Conservation (phyloP, 2,329 filamentous ascomycete genomes). For the Aspergillus carbonarius region DNA sequence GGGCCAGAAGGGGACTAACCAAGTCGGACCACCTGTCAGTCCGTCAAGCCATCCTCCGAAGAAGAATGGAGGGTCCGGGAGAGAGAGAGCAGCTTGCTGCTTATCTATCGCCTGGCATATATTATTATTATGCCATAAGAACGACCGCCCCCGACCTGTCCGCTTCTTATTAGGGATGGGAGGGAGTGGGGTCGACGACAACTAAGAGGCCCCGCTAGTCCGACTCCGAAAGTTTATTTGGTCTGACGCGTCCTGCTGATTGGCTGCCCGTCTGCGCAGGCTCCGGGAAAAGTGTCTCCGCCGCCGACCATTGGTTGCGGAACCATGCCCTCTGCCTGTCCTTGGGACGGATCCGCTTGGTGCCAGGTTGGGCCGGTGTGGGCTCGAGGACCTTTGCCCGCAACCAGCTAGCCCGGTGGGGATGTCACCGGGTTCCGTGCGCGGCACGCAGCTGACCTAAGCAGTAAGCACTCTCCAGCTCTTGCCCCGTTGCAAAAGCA, state of each 20-base stretch:
- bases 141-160: neutral
- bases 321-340: neutral
- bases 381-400: conserved; percentile 16
- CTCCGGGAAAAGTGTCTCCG: neutral
- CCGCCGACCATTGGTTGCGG: conserved; percentile 10
- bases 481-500: conserved; percentile 23
- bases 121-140: neutral
- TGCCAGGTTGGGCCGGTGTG: conserved; percentile 5
- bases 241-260: neutral
- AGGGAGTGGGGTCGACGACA: conserved; percentile 9
- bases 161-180: conserved; percentile 11
- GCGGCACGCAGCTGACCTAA: neutral
- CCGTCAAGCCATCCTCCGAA: neutral
- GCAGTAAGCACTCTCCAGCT: neutral
- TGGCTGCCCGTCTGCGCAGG: conserved; percentile 6
- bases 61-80: no score
- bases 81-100: conserved; percentile 2
- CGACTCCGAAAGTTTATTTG: conserved; percentile 16
- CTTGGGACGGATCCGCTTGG: conserved; percentile 19
- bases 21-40: neutral
- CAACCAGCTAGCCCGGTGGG: conserved; percentile 2
- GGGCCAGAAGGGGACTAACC: neutral
- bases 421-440: neutral
- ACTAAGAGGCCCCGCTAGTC: conserved; percentile 14
- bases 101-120: conserved; percentile 1